Evolutionary conservation across 1,139 yeast species (phyloP).

Genomic region (Hansenula lynferdii): DNA sequence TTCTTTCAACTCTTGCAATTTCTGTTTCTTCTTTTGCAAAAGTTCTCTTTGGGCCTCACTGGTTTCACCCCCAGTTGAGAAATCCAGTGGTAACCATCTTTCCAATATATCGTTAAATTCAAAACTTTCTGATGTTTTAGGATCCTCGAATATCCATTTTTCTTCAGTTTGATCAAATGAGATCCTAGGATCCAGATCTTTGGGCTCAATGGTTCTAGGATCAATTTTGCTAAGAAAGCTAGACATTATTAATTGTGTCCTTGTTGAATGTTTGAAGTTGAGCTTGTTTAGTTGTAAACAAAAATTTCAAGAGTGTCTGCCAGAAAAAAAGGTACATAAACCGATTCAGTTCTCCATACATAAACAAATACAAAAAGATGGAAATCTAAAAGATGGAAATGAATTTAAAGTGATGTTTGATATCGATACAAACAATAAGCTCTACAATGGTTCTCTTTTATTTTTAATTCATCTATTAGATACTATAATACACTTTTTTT

Average conservation of each 20-base stretch:
- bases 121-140: conserved; percentile 23
- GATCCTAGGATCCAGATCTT: conserved; percentile 23
- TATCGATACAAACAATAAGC: no score
- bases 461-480: no score
- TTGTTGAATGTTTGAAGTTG: neutral
- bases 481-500: no score
- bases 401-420: no score
- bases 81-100: conserved; percentile 29
- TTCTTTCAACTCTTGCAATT: conserved; percentile 23
- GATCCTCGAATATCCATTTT: conserved; percentile 32
- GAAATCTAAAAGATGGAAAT: no score
- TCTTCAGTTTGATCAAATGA: conserved; percentile 27
- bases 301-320: no score
- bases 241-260: neutral
- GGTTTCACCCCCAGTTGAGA: conserved; percentile 5
- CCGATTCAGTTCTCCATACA: no score
- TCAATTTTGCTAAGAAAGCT: no score
- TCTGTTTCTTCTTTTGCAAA: conserved; percentile 18
- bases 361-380: no score
- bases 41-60: conserved; percentile 19
- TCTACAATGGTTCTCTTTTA: no score
- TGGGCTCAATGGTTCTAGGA: conserved; percentile 9
- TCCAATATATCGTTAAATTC: conserved; percentile 28
- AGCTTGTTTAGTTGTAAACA: no score
- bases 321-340: no score